phyloP scores from a whole-genome alignment of 2,329 filamentous ascomycete genomes.

The Curvularia sp. region DNA sequence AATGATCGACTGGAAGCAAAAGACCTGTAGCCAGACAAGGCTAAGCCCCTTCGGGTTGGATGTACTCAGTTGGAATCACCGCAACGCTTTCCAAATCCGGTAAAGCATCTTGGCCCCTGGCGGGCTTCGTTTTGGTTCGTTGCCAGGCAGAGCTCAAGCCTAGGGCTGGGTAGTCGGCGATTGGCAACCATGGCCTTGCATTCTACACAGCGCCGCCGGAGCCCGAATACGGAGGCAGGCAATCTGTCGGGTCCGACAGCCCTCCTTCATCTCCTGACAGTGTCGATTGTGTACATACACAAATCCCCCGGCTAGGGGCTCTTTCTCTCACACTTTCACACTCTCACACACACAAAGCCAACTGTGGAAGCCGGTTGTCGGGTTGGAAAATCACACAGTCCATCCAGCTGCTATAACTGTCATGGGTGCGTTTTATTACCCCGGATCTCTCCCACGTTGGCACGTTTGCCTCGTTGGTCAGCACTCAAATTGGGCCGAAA shows the following conservation, averaged over 20 bases:
- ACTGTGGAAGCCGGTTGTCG: not conserved
- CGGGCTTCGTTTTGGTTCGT: conserved; percentile 9
- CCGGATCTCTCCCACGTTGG: conserved; percentile 24
- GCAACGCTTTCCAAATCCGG: conserved; percentile 26
- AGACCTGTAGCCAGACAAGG: conserved; percentile 10
- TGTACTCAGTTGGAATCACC: conserved; percentile 6
- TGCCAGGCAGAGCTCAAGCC: conserved; percentile 16
- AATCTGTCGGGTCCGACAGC: conserved; percentile 6
- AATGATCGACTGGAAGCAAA: conserved; percentile 4
- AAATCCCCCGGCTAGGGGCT: not conserved
- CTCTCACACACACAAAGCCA: not conserved
- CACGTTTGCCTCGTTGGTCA: conserved; percentile 22
- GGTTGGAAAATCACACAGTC: not conserved
- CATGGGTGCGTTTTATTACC: conserved; percentile 16
- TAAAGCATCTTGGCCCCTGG: conserved; percentile 12
- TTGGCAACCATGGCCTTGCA: conserved; percentile 9
- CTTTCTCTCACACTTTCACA: not conserved
- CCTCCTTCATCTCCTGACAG: not conserved
- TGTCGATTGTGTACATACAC: not conserved
- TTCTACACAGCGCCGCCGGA: conserved; percentile 1
- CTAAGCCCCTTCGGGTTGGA: conserved; percentile 14
- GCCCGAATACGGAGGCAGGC: not conserved
- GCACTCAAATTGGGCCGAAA: conserved; percentile 33
- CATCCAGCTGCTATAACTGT: not conserved
- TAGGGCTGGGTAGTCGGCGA: conserved; percentile 9